Evolutionary conservation across 345 rosid species (phyloP), one percentile per base, ranked within the genome.

Genomic region (Psidium guajava): DNA sequence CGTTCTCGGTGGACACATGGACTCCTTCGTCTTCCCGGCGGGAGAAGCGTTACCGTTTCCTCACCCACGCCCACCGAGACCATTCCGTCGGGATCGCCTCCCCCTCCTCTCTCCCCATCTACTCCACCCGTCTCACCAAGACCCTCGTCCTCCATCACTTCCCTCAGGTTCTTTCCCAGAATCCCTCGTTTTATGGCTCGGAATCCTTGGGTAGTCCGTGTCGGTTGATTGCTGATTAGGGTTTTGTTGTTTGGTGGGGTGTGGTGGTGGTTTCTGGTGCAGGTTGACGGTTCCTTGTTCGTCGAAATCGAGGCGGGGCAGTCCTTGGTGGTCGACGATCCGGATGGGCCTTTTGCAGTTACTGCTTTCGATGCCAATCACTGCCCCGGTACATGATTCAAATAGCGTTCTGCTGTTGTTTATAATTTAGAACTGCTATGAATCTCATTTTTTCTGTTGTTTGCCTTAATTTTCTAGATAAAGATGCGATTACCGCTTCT

Each of bases 331-430:
- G 57, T 95, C 47, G 89, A 92, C 82, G 99, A 96, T 61, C 91
- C 90, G 0, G 92, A 92, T 85, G 97, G 97, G 28, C 87, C 89
- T 20, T 96, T 95, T 56, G 87, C 86, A 2, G 95, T 95, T 42
- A 90, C 95, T 8, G 97, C 98, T 82, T 92, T 91, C 57, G 99
- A 95, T 90, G 97, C 98, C 28, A 93, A 94, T 90, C 99, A 96
- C 75, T 95, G 98, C 81, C 94, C 97, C 36, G 95, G 98, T 96
- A 49, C 0, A 44, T 42, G 47, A 69, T 20, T 69, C 3, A 1
- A 0, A 18, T 20, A 3, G 55, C 20, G 55, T 53, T 6, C 16
- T 53, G 55, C 20, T 6, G 55, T 16, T 15, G 54, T 14, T 15
- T 52, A 28, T 8, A 42, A 18, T 64, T 64, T 64, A 16, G 44